A percentile compares a stretch with the other conserved stretches of the same genome.
phyloP scores from a whole-genome alignment of 164 flowering plant species.

The Warburgia ugandensis region DNA sequence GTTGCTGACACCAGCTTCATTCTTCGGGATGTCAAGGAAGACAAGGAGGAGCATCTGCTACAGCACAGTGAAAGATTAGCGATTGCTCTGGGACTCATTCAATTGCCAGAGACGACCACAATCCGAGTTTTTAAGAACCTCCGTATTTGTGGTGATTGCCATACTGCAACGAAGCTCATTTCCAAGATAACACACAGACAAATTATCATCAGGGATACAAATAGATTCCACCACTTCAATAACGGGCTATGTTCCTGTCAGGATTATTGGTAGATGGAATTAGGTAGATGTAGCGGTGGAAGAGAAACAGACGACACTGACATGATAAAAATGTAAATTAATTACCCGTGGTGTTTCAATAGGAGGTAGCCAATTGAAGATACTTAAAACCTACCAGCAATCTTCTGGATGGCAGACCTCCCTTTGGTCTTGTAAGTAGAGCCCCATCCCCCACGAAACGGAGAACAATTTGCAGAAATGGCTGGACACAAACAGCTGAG shows the following conservation, averaged over 20 bases:
- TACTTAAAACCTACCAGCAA: no score
- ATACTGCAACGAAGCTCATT: slow-evolving; percentile 3
- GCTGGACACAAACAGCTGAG: no score
- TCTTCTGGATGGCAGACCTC: no score
- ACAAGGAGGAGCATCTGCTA: slow-evolving; percentile 5
- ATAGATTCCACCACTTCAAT: slow-evolving; percentile 11
- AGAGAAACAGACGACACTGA: no score
- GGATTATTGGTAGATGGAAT: slow-evolving; percentile 32
- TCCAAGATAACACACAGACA: slow-evolving; percentile 8
- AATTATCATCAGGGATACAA: slow-evolving; percentile 25
- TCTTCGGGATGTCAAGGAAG: slow-evolving; percentile 5
- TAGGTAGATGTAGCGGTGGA: no score
- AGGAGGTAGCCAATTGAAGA: no score
- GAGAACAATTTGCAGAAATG: no score
- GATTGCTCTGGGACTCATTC: slow-evolving; percentile 4
- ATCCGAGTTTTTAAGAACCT: slow-evolving; percentile 9
- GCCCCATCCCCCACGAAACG: no score
- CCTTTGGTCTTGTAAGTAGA: no score
- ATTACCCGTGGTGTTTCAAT: no score
- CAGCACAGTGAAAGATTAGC: slow-evolving; percentile 13
- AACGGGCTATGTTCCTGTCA: slow-evolving; percentile 26
- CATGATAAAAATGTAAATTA: no score
- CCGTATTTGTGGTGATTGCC: no score
- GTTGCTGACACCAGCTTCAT: slow-evolving; percentile 5
- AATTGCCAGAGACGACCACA: background rate